phyloP scores from a whole-genome alignment of 345 rosid genomes.

The Boechera retrofracta region DNA sequence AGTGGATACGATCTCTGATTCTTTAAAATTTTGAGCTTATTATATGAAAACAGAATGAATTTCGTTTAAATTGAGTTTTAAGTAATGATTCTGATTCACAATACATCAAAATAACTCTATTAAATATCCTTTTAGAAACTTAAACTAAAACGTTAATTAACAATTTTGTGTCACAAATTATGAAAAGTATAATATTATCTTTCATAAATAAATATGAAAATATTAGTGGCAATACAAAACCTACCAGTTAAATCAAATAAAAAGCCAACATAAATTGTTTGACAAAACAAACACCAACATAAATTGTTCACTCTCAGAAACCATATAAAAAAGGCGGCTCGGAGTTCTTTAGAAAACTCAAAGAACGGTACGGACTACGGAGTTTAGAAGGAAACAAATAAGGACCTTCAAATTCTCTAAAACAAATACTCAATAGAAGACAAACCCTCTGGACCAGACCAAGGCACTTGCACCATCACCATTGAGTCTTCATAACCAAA shows the following conservation, averaged over 20 bases:
- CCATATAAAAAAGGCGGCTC: constrained; percentile 36
- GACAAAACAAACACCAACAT: not conserved
- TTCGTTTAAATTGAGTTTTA: too few species aligned
- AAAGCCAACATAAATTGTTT: not conserved
- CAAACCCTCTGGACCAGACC: constrained; percentile 59
- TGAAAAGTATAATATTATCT: not conserved
- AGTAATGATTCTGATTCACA: too few species aligned
- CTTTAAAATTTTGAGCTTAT: too few species aligned
- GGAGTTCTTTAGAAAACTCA: constrained; percentile 18
- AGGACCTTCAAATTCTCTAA: constrained; percentile 42
- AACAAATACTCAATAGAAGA: constrained; percentile 61
- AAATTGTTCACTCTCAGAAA: constrained; percentile 37
- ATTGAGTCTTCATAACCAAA: constrained; percentile 62
- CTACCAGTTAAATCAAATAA: not conserved
- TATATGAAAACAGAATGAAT: too few species aligned
- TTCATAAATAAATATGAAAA: constrained; percentile 18
- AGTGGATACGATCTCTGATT: too few species aligned
- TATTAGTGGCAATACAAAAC: too few species aligned
- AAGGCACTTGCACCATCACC: constrained; percentile 65
- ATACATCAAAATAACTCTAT: too few species aligned
- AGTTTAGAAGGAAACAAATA: constrained; percentile 21
- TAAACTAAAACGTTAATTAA: too few species aligned
- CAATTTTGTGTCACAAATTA: too few species aligned
- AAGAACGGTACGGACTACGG: not conserved
- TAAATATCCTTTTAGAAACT: too few species aligned